Evolutionary conservation across 2,329 filamentous ascomycete species (phyloP), one percentile per base, ranked within the genome.

Genomic region (Pseudocercospora pini-densiflorae): DNA sequence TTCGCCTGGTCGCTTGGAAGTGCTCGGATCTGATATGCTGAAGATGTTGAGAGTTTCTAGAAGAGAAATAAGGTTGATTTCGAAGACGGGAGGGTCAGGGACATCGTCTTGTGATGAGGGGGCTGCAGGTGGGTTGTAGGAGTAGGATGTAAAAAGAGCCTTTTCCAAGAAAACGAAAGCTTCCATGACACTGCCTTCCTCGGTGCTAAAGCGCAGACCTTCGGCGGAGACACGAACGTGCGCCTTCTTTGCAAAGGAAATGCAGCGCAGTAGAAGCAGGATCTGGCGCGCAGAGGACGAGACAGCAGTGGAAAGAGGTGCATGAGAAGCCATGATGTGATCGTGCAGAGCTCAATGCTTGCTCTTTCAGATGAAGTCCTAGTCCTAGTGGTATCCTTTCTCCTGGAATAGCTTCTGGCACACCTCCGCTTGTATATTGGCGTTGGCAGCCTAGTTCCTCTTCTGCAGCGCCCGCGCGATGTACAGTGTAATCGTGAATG

Each of bases 41-140:
- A 99, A 97, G 59, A 99, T 98, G 75, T 97, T 94, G 7, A 99
- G 85, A 0, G 94, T 97, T 81, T 98, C 95, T 61, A 99, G 87
- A 2, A 99, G 86, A 19, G 94, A 92, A 4, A 90, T 86, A 8
- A 99, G 87, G 1, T 93, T 95, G 70, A 98, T 90, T 76, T 96
- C 90, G 77, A 99, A 99, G 60, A 86, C 87, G 7, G 92, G 89
- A 31, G 87, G 84, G 3, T 83, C 76, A 19, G 77, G 68, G 6
- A 80, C 73, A 24, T 84, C 79, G 49, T 79, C 77, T 71, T 74
- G 54, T 62, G 68, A 58, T 66, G 72, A 51, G 4, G 81, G 80
- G 21, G 82, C 80, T 69, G 72, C 27, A 77, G 81, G 65, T 81
- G 83, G 70, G 59, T 90, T 89, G 78, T 93, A 91, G 21, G 84